A percentile compares a stretch with the other conserved stretches of the same genome.
These are phyloP conservation scores for Phytophthora boehmeriae DNA, from an alignment of 352 stramenopile species.

Conservation along the genomic window DNA sequence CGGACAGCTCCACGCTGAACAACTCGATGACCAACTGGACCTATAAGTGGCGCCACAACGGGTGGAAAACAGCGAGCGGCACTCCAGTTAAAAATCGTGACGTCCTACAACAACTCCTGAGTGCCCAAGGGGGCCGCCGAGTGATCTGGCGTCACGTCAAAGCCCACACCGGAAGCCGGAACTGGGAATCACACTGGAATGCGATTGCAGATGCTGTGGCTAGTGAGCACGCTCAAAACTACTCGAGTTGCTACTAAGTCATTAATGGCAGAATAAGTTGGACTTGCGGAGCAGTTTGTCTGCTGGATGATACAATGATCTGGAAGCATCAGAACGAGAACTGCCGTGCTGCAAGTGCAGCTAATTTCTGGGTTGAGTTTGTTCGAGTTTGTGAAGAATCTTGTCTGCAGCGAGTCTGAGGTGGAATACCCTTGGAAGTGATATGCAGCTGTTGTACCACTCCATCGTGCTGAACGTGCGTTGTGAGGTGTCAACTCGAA, in stretches of 20 bases:
- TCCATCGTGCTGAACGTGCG: no score
- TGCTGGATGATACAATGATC: no score
- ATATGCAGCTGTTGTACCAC: no score
- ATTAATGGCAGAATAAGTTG: no score
- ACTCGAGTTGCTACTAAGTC: not conserved
- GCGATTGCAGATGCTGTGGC: constrained; percentile 44
- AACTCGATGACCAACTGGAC: constrained; percentile 69
- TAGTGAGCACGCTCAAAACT: constrained; percentile 5
- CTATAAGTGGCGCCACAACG: constrained; percentile 46
- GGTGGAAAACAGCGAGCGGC: constrained; percentile 51
- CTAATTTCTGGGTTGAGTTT: no score
- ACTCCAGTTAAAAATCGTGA: constrained; percentile 53
- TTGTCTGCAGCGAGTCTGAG: no score
- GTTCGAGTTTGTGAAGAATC: no score
- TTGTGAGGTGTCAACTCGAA: no score
- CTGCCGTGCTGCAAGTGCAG: no score
- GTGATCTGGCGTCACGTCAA: constrained; percentile 64
- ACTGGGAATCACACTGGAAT: constrained; percentile 65
- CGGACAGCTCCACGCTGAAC: constrained; percentile 61
- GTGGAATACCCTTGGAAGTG: no score
- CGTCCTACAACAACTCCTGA: constrained; percentile 46
- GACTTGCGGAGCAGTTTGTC: no score
- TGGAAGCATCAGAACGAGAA: no score
- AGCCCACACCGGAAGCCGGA: constrained; percentile 43
- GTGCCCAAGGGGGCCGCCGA: constrained; percentile 31